Evolutionary conservation across 192 early-diverging fungal species (phyloP).

Genomic region (Podila minutissima): DNA sequence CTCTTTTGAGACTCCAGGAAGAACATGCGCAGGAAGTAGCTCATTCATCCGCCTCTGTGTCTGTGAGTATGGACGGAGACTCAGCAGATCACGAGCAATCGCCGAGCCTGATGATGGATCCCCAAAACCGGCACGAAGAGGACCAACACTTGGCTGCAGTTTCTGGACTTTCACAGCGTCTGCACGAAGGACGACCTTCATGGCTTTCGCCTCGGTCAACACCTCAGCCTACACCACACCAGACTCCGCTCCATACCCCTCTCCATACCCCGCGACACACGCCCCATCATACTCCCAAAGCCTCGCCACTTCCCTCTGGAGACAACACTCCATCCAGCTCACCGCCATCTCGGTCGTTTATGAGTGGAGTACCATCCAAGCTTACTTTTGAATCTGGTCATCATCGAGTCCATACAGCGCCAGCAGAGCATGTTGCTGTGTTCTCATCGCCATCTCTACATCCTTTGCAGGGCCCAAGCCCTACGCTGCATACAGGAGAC

Average conservation of each 20-base stretch:
- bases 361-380: constrained; percentile 19
- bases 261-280: constrained; percentile 38
- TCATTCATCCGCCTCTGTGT: not conserved
- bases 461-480: constrained; percentile 26
- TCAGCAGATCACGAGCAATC: constrained; percentile 13
- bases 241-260: constrained; percentile 42
- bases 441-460: constrained; percentile 34
- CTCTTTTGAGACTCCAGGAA: constrained; percentile 57
- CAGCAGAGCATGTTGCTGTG: constrained; percentile 41
- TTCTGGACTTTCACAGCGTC: constrained; percentile 29
- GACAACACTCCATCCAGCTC: constrained; percentile 52
- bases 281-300: constrained; percentile 42
- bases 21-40: constrained; percentile 19
- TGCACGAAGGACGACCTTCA: constrained; percentile 23
- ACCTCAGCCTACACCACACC: constrained; percentile 24
- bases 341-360: constrained; percentile 33
- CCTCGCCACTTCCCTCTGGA: constrained; percentile 33
- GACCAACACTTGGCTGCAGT: constrained; percentile 11
- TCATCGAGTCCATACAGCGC: constrained; percentile 44
- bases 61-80: constrained; percentile 4
- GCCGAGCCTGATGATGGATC: constrained; percentile 1
- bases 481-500: constrained; percentile 22
- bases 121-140: constrained; percentile 7
- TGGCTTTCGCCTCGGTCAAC: constrained; percentile 42
- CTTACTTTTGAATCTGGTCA: constrained; percentile 39